Evolutionary conservation across 2,329 filamentous ascomycete species (phyloP), one percentile per base, ranked within the genome.

Genomic region (Neonectria ditissima): DNA sequence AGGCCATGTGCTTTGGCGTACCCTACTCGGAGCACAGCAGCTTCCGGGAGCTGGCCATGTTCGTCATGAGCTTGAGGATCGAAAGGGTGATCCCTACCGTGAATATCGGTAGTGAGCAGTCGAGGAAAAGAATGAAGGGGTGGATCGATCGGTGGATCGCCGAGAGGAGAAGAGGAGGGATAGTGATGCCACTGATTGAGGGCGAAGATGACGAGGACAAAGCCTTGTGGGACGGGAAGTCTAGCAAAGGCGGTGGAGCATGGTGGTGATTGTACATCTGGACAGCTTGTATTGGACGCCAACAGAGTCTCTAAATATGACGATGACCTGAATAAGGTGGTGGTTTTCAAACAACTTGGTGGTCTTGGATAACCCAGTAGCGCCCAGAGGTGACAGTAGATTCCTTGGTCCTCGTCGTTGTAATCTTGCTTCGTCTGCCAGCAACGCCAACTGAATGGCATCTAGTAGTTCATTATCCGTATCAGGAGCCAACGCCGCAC

Each of bases 21-120:
- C 96, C 96, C 2, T 99, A 99, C 76, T 94, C 91, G 55, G 96
- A 99, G 80, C 96, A 99, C 77, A 96, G 92, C 77, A 97, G 92
- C 65, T 99, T 99, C 75, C 86, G 95, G 43, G 96, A 99, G 82
- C 79, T 99, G 75, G 95, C 93, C 0, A 91, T 98, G 86, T 99
- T 99, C 75, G 88, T 95, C 70, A 96, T 96, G 84, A 88, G 91
- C 20, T 77, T 99, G 77, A 83, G 92, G 60, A 97, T 99, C 68
- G 94, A 95, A 67, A 92, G 91, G 79, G 87, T 99, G 7, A 91
- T 99, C 16, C 96, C 96, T 0, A 99, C 96, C 0, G 96, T 99
- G 4, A 98, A 99, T 61, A 86, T 91, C 1, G 88, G 87, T 2
- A 89, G 84, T 72, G 87, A 89, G 63, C 77, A 80, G 57, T 82